Evolutionary conservation across 495 filamentous ascomycete species (phyloP).

Genomic region (Ascodesmis nigricans): DNA sequence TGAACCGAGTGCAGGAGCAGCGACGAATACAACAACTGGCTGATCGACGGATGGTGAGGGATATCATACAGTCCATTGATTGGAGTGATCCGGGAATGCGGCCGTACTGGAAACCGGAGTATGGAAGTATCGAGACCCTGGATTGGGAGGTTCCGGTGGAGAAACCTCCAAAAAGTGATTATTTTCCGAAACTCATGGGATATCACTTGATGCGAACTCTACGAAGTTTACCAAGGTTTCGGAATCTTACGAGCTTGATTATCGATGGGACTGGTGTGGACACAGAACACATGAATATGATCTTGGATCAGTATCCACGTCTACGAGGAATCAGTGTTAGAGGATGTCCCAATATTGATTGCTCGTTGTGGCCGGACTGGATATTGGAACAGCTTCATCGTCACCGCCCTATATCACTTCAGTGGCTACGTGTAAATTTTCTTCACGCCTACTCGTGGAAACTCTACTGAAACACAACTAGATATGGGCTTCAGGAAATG

Average conservation of each 20-base stretch:
- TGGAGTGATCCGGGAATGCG: neutral
- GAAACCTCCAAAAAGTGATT: too few species aligned
- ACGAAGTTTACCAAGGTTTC: slow-evolving; percentile 7
- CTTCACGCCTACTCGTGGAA: too few species aligned
- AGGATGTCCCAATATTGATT: slow-evolving; percentile 12
- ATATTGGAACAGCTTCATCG: slow-evolving; percentile 6
- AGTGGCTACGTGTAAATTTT: slow-evolving; percentile 11
- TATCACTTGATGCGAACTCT: neutral
- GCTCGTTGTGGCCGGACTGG: slow-evolving; percentile 14
- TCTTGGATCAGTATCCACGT: slow-evolving; percentile 4
- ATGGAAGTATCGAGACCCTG: too few species aligned
- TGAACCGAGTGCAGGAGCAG: neutral
- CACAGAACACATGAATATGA: slow-evolving; percentile 7
- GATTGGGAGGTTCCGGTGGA: too few species aligned
- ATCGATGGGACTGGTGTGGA: slow-evolving; percentile 14
- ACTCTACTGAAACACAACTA: too few species aligned
- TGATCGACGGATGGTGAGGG: neutral
- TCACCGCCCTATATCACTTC: slow-evolving; percentile 5
- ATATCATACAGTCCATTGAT: neutral
- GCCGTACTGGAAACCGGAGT: too few species aligned
- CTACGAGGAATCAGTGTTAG: slow-evolving; percentile 13
- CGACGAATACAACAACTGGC: neutral
- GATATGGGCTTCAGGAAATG: slow-evolving; percentile 18
- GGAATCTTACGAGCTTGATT: slow-evolving; percentile 11
- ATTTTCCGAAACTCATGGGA: too few species aligned